Base-by-base conservation (phyloP, 805 yeast genomes). In the Cyberlindnera euphorbiae region DNA sequence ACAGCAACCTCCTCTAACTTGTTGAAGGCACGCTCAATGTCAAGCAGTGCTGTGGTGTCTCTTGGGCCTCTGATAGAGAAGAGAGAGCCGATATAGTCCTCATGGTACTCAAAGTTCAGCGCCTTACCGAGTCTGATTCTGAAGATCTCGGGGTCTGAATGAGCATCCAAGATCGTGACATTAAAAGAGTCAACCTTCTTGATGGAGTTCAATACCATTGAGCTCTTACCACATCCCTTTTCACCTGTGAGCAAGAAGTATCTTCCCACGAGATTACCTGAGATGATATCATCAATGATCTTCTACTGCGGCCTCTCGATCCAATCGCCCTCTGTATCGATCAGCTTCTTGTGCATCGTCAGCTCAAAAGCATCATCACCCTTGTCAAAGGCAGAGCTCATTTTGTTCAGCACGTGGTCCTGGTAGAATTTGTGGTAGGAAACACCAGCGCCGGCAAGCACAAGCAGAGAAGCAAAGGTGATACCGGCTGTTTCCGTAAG, bases 181-280 rank as follows among this genome's bases (percentile, higher is more conserved):
- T 79, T 75, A 33, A 61, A 58, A 0, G 89, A 86, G 26, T 69
- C 62, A 3, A 74, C 75, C 45, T 78, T 73, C 40, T 76, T 71
- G 66, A 85, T 74, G 3, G 87, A 72, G 45, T 84, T 87, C 49
- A 82, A 58, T 12, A 85, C 67, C 64, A 86, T 69, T 1, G 90
- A 79, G 1, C 88, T 79, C 53, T 84, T 84, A 3, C 95, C 95
- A 0, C 93, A 84, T 1, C 95, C 95, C 54, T 85, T 84, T 55
- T 84, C 95, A 21, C 95, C 95, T 27, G 85, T 72, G 9, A 85
- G 53, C 32, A 85, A 60, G 51, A 75, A 80, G 59, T 84, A 85
- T 13, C 90, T 57, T 0, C 95, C 94, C 6, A 59, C 59, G 2
- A 73, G 61, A n/a, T 68, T 58, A 2, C 95, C 95, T 8, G 69